Base-by-base conservation (phyloP, 768 basidiomycete genomes). In the Trametes villosa region DNA sequence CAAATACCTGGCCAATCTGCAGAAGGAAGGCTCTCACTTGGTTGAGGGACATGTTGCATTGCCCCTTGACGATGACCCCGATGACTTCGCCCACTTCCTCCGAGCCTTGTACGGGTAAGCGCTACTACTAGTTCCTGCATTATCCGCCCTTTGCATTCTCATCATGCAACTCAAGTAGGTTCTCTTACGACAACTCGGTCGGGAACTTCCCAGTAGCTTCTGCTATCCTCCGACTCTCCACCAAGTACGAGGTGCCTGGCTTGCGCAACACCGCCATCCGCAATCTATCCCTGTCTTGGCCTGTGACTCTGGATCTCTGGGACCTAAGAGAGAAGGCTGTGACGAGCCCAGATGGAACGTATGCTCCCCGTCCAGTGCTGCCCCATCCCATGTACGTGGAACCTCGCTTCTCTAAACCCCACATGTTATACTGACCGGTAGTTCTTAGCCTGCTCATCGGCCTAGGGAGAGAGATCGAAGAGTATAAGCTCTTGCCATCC, bases 381-480 rank as follows among this genome's bases (percentile, higher is more conserved):
- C 84, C 89, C 18, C 88, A 91, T 71, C 89, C 89, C 8, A 86
- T 89, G 88, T 89, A 70, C 61, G 86, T 76, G 34, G 4, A 26
- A 20, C 18, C 20, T 48, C 36, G 38, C 17, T 41, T 27, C 31
- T 45, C 46, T 29, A 50, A 17, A 42, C 17, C 3, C 62, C 62
- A 33, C 57, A 53, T 53, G 48, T 59, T 12, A 11, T n/a, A 12
- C 40, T 57, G 8, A 55, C 40, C 0, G 8, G 0, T 45, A 6
- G 18, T 40, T 46, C 18, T 36, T 66, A 91, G 89, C 64, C 73
- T 84, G 33, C 76, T 91, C 57, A 89, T 92, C 66, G 86, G 86
- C 48, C 74, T 91, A 4, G 88, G 87, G 22, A 79, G 84, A 58
- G 81, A 82, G 56, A 79, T 81, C 27, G 73, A 82, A 41, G 79